Conservation (phyloP, 371 early-diverging fungal species). For the Mortierella sp. region DNA sequence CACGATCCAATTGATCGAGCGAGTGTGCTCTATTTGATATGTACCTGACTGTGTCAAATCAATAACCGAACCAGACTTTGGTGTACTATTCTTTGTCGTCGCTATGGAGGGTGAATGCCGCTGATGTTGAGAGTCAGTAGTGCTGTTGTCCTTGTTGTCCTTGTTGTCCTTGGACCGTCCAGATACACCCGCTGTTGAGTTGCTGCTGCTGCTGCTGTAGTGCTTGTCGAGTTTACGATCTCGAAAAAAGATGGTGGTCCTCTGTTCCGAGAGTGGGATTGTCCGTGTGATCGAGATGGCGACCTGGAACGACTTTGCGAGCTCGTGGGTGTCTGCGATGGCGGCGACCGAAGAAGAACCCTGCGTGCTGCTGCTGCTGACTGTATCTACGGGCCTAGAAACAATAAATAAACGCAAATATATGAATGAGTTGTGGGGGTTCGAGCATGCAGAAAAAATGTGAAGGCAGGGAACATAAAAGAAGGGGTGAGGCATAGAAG, state of each 20-base stretch:
- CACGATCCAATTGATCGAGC: background rate
- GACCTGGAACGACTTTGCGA: slow-evolving; percentile 4
- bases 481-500: background rate
- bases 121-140: background rate
- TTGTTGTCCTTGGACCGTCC: background rate
- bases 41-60: slow-evolving; percentile 1
- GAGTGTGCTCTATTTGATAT: background rate
- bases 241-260: slow-evolving; percentile 4
- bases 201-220: too few species aligned
- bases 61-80: background rate
- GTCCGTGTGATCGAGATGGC: slow-evolving; percentile 7
- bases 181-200: background rate
- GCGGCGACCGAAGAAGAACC: background rate
- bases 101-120: background rate
- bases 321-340: background rate
- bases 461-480: too few species aligned
- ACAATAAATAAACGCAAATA: background rate
- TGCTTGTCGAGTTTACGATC: slow-evolving; percentile 7
- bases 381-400: slow-evolving; percentile 4
- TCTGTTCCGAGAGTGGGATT: slow-evolving; percentile 6
- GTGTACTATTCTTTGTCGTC: background rate
- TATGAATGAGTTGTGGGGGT: background rate
- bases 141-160: background rate
- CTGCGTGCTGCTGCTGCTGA: background rate
- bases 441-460: too few species aligned